Evolutionary conservation across 2,329 filamentous ascomycete genomes (phyloP), one percentile per base, ranked within the genome.

Genomic region (Shiraia bambusicola): DNA sequence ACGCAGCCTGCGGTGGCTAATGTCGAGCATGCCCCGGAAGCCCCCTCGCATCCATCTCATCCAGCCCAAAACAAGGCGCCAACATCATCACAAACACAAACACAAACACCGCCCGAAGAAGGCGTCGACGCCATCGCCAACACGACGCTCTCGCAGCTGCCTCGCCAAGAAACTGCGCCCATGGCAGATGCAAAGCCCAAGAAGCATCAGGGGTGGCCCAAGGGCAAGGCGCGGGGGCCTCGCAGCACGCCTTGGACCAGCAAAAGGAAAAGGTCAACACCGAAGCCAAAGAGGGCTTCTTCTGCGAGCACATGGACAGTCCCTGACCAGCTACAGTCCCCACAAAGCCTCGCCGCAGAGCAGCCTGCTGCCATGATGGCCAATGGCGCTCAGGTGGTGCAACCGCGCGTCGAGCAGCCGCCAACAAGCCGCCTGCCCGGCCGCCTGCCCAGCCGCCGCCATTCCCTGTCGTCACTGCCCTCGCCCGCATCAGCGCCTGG

Each of bases 211-310:
- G 70, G 70, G 10, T 71, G 67, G 69, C 70, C 72, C 10, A 76
- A 75, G 52, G 72, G 71, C 26, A 76, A 75, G 47, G 66, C 72
- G 11, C 64, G 71, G 32, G 69, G 67, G 7, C 55, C 71, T 35
- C 67, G 68, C 31, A 57, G 49, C 19, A 59, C 64, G 16, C 63
- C 66, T 28, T 51, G 61, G 6, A 56, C 56, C n/a, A 57, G 59
- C 34, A 73, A 69, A 51, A 70, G 65, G 46, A 73, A 70, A 47
- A 71, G 61, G 50, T 58, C 61, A 17, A 62, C 61, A 1, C 59
- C 59, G 12, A 71, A 65, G 49, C 58, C 63, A 16, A 68, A 65
- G 40, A 50, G 41, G 36, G 47, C 50, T 4, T 31, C 53, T 9
- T 50, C 57, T 27, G 43, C 47, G 27, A 45, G 19, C 28, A 37